A percentile compares a stretch with the other conserved stretches of the same genome.
phyloP scores from a whole-genome alignment of 2,329 filamentous ascomycete genomes.

The Botrytis deweyae region DNA sequence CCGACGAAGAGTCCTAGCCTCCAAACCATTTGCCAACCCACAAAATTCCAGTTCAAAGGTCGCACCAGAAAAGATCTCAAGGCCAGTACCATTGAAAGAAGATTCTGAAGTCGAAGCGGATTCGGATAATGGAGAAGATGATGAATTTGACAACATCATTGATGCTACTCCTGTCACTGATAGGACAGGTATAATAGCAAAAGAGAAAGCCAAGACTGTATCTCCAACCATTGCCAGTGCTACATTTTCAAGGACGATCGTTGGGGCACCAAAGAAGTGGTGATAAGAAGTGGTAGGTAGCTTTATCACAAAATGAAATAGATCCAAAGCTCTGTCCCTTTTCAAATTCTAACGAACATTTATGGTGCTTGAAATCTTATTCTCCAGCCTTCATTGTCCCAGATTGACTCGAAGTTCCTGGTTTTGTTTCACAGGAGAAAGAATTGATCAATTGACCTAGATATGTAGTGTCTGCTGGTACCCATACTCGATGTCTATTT shows the following conservation, averaged over 20 bases:
- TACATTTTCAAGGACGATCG: constrained; percentile 40
- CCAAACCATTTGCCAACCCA: constrained; percentile 78
- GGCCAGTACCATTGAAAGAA: constrained; percentile 53
- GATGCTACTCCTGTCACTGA: constrained; percentile 88
- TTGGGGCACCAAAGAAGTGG: constrained; percentile 41
- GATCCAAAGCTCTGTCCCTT: not conserved
- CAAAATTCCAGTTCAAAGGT: constrained; percentile 51
- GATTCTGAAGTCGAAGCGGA: constrained; percentile 71
- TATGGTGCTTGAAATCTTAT: accelerated
- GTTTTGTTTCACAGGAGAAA: too few relatives aligned
- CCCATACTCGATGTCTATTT: not conserved
- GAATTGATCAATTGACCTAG: too few relatives aligned
- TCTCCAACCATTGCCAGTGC: constrained; percentile 37
- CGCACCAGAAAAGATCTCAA: constrained; percentile 59
- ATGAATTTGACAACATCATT: constrained; percentile 90
- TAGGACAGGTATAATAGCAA: constrained; percentile 67
- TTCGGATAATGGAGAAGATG: constrained; percentile 67
- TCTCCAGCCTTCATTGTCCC: too few relatives aligned
- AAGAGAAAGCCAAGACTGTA: constrained; percentile 39
- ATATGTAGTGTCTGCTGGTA: not conserved
- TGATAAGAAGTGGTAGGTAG: constrained; percentile 41
- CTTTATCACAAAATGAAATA: not conserved
- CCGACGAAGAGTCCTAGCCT: constrained; percentile 82
- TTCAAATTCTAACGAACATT: not conserved
- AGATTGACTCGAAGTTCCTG: too few relatives aligned